Evolutionary conservation across 345 rosid species (phyloP).

Genomic region (Kernera saxatilis): DNA sequence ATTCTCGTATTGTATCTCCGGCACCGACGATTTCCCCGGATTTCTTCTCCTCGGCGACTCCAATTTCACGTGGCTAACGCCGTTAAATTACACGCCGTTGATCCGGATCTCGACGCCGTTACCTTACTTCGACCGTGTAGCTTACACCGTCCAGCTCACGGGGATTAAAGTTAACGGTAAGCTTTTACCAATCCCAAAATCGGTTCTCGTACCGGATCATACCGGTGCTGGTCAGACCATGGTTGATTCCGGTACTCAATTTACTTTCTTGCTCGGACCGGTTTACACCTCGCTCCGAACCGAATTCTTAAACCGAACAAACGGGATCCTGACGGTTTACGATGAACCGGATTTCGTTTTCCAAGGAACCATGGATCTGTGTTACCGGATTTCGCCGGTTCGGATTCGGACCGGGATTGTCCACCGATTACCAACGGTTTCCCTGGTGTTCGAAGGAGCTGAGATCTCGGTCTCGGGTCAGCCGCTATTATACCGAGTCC

Average conservation of each 20-base stretch:
- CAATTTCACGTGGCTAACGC: slow-evolving; percentile 48
- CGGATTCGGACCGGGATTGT: slow-evolving; percentile 16
- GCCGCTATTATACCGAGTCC: slow-evolving; percentile 53
- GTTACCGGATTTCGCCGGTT: slow-evolving; percentile 45
- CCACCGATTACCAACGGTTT: slow-evolving; percentile 54
- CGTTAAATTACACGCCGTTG: slow-evolving; percentile 75
- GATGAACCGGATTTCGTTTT: slow-evolving; percentile 68
- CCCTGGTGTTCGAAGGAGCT: slow-evolving; percentile 68
- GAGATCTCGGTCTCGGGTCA: slow-evolving; percentile 68
- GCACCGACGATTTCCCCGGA: slow-evolving; percentile 57
- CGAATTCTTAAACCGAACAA: slow-evolving; percentile 63
- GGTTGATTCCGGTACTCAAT: slow-evolving; percentile 94
- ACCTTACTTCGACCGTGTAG: slow-evolving; percentile 83
- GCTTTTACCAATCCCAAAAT: slow-evolving; percentile 51
- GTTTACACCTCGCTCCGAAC: slow-evolving; percentile 56
- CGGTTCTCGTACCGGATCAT: slow-evolving; percentile 70
- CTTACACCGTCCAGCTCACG: slow-evolving; percentile 83
- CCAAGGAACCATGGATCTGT: slow-evolving; percentile 91
- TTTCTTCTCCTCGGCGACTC: slow-evolving; percentile 78
- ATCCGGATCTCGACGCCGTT: slow-evolving; percentile 55
- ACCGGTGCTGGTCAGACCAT: slow-evolving; percentile 97
- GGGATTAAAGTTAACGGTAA: slow-evolving; percentile 71
- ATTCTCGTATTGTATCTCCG: slow-evolving; percentile 89
- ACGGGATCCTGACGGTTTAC: slow-evolving; percentile 40
- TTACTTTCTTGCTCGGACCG: slow-evolving; percentile 80